Evolutionary conservation across 164 flowering plant species (phyloP), one percentile per base, ranked within the genome.

Genomic region (Tinospora cordifolia): DNA sequence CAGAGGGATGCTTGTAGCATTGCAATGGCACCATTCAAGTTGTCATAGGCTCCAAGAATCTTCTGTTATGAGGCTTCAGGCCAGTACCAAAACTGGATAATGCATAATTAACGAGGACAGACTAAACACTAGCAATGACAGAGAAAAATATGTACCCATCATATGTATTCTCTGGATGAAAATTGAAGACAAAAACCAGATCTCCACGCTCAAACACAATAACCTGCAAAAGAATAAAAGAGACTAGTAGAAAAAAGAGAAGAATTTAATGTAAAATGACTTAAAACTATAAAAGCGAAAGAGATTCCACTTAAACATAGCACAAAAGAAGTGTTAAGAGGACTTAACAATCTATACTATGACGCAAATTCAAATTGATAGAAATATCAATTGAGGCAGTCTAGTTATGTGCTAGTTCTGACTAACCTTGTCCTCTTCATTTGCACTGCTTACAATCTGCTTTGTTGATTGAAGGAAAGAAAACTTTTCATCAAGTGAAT

Each of bases 131-230:
- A 54, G 24, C 47, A 44, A 44, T 44, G n/a, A 17, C 26, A n/a
- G 10, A 26, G 39, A 72, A 36, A 69, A 15, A 68, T 41, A 68
- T 77, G 14, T 86, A 94, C 98, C 97, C 97, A 27, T 92, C 88
- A 70, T 94, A 92, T 47, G 93, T 85, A 71, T 84, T 87, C 26
- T 80, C 84, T 46, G 93, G 92, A 81, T 94, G 99, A 76, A 94
- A 92, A 71, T 94, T 94, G 84, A 92, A 92, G 22, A 94, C 91
- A 76, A 92, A 94, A 58, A 94, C 97, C 73, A 94, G 81, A 77
- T 87, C 88, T 72, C 92, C 97, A 21, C 99, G 90, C 75, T 94
- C 99, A 83, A 90, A 94, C 63, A 94, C 97, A 71, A 94, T 88
- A 69, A 94, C 93, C 97, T 92, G 60, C 24, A 54, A 54, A 54